Evolutionary conservation across 139 green algal genomes (phyloP).

Genomic region (Yamagishiella unicocca): DNA sequence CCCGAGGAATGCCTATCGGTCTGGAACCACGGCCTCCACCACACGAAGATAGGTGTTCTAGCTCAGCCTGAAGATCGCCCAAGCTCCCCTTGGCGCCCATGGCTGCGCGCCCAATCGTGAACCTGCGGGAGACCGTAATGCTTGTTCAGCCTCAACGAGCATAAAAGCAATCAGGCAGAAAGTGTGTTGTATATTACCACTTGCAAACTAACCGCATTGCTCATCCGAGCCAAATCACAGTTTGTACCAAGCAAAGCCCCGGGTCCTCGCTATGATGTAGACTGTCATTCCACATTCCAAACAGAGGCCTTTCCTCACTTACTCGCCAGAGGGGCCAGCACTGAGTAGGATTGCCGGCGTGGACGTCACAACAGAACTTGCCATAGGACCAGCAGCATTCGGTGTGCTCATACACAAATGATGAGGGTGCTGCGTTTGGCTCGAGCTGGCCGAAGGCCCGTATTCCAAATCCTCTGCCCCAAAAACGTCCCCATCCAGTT

Average conservation of each 20-base stretch:
- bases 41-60: background rate
- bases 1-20: constrained; percentile 28
- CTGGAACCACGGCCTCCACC: background rate
- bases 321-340: constrained; percentile 29
- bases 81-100: background rate
- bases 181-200: no score
- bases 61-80: background rate
- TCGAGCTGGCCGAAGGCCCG: background rate
- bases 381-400: constrained; percentile 4
- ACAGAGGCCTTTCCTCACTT: no score
- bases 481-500: constrained; percentile 17
- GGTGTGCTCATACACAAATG: constrained; percentile 15
- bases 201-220: no score
- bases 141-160: no score
- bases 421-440: constrained; percentile 18
- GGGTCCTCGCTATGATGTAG: no score
- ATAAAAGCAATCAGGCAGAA: no score
- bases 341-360: constrained; percentile 8
- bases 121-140: constrained; percentile 1
- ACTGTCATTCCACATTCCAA: no score
- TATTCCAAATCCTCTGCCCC: constrained; percentile 8
- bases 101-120: constrained; percentile 25
- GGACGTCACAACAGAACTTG: background rate
- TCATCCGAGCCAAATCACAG: no score
- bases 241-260: no score